Evolutionary conservation across 2,329 filamentous ascomycete genomes (phyloP).

Genomic region (Phaeosphaeriaceae sp.): DNA sequence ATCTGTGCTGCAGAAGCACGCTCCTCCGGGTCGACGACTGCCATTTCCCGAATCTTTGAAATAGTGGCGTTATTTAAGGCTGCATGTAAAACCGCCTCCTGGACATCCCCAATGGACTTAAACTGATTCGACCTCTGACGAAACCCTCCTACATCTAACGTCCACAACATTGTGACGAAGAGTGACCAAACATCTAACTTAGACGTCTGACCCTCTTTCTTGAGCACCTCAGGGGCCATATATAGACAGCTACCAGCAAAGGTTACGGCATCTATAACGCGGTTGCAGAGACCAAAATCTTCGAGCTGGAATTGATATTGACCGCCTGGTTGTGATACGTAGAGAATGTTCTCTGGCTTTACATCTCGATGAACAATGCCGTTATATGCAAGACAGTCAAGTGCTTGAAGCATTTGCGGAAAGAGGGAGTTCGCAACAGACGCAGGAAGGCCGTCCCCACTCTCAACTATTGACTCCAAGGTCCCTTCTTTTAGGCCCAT

Average conservation of each 20-base stretch:
- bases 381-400: constrained; percentile 23
- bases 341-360: constrained; percentile 34
- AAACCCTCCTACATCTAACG: constrained; percentile 4
- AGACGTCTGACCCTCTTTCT: constrained; percentile 11
- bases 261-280: constrained; percentile 4
- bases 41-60: constrained; percentile 5
- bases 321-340: constrained; percentile 6
- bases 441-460: background rate
- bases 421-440: background rate
- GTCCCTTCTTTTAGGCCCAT: constrained; percentile 6
- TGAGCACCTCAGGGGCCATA: constrained; percentile 24
- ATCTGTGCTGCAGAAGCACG: constrained; percentile 6
- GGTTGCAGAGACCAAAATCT: constrained; percentile 28
- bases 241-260: constrained; percentile 13
- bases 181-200: constrained; percentile 31
- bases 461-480: constrained; percentile 1
- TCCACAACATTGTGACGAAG: constrained; percentile 24
- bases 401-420: constrained; percentile 23
- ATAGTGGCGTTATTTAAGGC: background rate
- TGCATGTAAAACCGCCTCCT: no score
- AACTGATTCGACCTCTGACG: background rate
- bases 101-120: no score
- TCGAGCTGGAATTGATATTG: constrained; percentile 20
- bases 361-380: constrained; percentile 26
- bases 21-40: background rate